Conservation (phyloP, 2,329 filamentous ascomycete species). For the Arthrobotrys sphaeroides region DNA sequence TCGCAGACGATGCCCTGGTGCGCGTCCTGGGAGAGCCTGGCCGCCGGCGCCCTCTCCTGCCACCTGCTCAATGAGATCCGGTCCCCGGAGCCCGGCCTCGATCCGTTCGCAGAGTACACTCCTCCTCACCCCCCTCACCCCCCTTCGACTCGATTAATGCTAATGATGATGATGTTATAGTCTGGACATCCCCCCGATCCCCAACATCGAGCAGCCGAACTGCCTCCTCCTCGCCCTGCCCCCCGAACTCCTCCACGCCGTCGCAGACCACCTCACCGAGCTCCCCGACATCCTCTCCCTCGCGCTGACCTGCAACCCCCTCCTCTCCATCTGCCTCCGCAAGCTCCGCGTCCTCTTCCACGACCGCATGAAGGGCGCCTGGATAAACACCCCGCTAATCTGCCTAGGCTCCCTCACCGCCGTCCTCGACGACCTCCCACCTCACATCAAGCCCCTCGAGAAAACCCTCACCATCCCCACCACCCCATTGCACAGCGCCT, state of each 20-base stretch:
- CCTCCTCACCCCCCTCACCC: neutral
- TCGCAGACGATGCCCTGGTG: slow-evolving; percentile 47
- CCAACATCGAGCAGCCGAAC: slow-evolving; percentile 4
- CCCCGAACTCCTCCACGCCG: slow-evolving; percentile 16
- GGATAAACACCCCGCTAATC: slow-evolving; percentile 27
- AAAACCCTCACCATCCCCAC: neutral
- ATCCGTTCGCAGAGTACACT: slow-evolving; percentile 31
- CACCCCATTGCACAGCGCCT: neutral
- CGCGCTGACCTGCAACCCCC: slow-evolving; percentile 13
- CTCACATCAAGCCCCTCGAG: neutral
- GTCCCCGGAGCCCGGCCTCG: slow-evolving; percentile 13
- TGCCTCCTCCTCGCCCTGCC: slow-evolving; percentile 30
- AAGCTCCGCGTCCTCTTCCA: slow-evolving; percentile 30
- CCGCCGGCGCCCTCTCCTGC: slow-evolving; percentile 8
- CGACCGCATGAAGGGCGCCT: slow-evolving; percentile 24
- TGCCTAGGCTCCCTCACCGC: slow-evolving; percentile 17
- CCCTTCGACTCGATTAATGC: neutral
- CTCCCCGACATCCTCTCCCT: slow-evolving; percentile 21
- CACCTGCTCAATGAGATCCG: slow-evolving; percentile 40
- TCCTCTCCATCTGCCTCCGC: slow-evolving; percentile 14
- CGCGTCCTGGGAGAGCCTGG: slow-evolving; percentile 9
- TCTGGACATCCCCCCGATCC: slow-evolving; percentile 16
- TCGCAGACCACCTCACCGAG: slow-evolving; percentile 8
- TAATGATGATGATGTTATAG: neutral
- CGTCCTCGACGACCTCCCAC: neutral